These are phyloP conservation scores for Diospyros kaki DNA, from an alignment of 148 eudicot species.

Conservation along the genomic window DNA sequence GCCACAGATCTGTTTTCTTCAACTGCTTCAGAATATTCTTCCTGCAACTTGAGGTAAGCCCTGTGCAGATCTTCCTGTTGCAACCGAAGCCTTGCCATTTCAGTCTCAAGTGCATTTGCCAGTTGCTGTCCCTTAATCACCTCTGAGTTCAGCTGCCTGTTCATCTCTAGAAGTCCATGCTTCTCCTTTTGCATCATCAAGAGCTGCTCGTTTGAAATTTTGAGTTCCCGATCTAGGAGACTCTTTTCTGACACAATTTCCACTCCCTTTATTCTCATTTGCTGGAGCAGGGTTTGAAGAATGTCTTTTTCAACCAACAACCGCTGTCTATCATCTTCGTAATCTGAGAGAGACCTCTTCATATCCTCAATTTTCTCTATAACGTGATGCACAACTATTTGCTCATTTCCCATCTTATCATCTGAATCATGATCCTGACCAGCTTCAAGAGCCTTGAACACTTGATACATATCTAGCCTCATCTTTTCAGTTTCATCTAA, in stretches of 20 bases:
- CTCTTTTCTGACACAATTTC: constrained; percentile 48
- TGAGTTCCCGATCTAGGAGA: constrained; percentile 41
- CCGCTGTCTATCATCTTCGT: constrained; percentile 60
- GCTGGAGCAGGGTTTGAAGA: constrained; percentile 52
- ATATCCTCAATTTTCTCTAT: constrained; percentile 41
- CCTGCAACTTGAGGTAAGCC: constrained; percentile 27
- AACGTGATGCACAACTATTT: constrained; percentile 40
- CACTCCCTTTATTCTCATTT: constrained; percentile 46
- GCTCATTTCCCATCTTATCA: constrained; percentile 44
- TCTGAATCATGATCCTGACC: constrained; percentile 22
- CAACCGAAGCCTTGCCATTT: constrained; percentile 27
- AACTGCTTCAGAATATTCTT: constrained; percentile 27
- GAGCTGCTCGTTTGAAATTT: constrained; percentile 36
- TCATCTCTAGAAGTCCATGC: constrained; percentile 38
- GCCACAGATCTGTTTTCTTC: constrained; percentile 37
- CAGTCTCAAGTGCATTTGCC: constrained; percentile 38
- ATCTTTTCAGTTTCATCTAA: constrained; percentile 66
- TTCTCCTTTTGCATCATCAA: constrained; percentile 47
- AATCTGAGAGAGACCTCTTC: constrained; percentile 38
- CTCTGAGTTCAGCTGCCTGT: constrained; percentile 43
- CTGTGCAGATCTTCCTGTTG: constrained; percentile 38
- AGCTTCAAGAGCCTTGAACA: constrained; percentile 55
- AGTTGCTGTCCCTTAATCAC: constrained; percentile 30
- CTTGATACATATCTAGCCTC: constrained; percentile 60
- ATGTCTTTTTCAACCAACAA: constrained; percentile 64